phyloP scores from a whole-genome alignment of 2,329 filamentous ascomycete genomes.

The Plenodomus lindquistii region DNA sequence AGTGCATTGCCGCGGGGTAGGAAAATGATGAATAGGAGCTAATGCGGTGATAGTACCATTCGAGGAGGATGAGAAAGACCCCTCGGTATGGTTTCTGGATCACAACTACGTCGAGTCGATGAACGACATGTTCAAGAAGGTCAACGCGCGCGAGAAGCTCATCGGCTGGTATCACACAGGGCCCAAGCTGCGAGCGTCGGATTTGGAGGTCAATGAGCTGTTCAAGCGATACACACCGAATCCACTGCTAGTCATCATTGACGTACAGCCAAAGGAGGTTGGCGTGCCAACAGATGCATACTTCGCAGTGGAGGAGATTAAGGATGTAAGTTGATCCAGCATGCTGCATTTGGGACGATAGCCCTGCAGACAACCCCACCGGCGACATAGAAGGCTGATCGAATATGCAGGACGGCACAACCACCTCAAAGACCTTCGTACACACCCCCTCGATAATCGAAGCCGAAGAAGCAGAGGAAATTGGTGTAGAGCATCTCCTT shows the following conservation, averaged over 20 bases:
- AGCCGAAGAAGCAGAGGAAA: constrained; percentile 98
- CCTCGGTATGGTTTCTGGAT: constrained; percentile 97
- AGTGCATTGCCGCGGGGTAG: neutral
- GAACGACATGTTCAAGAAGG: constrained; percentile 99
- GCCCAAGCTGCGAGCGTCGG: constrained; percentile 92
- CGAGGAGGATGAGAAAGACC: constrained; percentile 98
- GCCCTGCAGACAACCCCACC: neutral
- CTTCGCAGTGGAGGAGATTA: constrained; percentile 99
- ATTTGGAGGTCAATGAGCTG: constrained; percentile 98
- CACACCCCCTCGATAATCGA: constrained; percentile 98
- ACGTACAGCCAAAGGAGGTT: constrained; percentile 97
- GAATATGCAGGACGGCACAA: constrained; percentile 80
- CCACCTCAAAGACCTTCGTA: constrained; percentile 95
- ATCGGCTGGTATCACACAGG: constrained; percentile 99
- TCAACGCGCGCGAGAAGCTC: constrained; percentile 97
- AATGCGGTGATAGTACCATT: constrained; percentile 73
- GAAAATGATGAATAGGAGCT: constrained; percentile 14
- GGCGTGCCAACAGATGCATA: constrained; percentile 98
- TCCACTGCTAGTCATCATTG: constrained; percentile 94
- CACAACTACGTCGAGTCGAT: constrained; percentile 99
- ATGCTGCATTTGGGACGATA: neutral
- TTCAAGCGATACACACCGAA: constrained; percentile 99
- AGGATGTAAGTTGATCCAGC: constrained; percentile 71
- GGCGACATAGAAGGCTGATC: neutral
- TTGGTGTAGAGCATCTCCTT: constrained; percentile 95